Base-by-base conservation (phyloP, 768 basidiomycete species). In the Pisolithus albus region DNA sequence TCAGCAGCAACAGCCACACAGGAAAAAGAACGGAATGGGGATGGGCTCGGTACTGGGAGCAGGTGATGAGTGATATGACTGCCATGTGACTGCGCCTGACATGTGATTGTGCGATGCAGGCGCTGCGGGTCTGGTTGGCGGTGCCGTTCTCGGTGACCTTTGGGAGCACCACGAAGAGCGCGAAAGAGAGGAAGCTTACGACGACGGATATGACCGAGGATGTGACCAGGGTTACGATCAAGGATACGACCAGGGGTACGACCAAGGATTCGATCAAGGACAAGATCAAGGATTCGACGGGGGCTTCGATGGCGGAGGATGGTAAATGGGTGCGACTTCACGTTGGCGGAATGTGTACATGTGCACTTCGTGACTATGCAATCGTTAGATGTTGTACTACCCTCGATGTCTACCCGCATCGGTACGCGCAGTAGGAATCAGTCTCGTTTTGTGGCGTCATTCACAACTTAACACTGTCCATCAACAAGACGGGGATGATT, bases 61-160 rank as follows among this genome's bases (percentile, higher is more conserved):
- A 45, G 80, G 79, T 81, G 46, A 45, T 81, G 46, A 45, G 73
- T 62, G 2, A 19, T 43, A 13, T 28, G 5, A 9, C 24, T 18
- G 7, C 43, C 5, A 26, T 15, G 10, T 30, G 15, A 30, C 16
- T 18, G 4, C 50, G 15, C 19, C 43, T 40, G 16, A 43, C 24
- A 11, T 52, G 55, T 21, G 58, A 53, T 32, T 21, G 36, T 26
- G 50, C 16, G 48, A 47, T 23, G 50, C 53, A 77, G 84, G 75
- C 56, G 84, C 78, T 59, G 84, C 72, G 15, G 86, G 83, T 52
- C 62, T 86, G n/a, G 61, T 84, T n/a, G 84, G 79, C 37, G 86
- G 86, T 52, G 68, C 70, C 3, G 63, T 87, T 41, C 59, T 86
- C 37, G 76, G 60, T 34, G 72, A 81, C 42, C 79, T 76, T 0